These are phyloP conservation scores for Phycomyces blakesleeanus DNA, from an alignment of 192 early-diverging fungal genomes.

Conservation along the genomic window DNA sequence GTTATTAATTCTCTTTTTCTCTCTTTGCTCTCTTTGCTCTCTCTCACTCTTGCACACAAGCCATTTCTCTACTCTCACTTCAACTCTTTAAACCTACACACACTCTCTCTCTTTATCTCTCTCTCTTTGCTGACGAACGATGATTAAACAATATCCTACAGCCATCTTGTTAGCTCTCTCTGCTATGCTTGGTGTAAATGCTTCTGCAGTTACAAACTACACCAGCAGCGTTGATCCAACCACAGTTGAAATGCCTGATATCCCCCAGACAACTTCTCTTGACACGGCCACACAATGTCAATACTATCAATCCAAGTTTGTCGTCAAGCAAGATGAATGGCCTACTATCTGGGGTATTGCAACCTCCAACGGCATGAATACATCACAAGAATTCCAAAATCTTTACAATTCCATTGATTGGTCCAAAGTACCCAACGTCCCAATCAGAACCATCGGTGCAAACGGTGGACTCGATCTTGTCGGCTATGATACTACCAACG, in stretches of 20 bases:
- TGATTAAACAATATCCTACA: constrained; percentile 3
- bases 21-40: too few species aligned
- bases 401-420: constrained; percentile 46
- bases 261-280: constrained; percentile 32
- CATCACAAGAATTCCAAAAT: constrained; percentile 34
- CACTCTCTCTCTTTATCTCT: too few species aligned
- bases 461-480: constrained; percentile 30
- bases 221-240: constrained; percentile 26
- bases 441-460: constrained; percentile 18
- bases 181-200: constrained; percentile 1
- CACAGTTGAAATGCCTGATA: constrained; percentile 24
- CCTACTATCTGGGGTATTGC: constrained; percentile 31
- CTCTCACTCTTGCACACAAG: too few species aligned
- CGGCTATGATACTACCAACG: constrained; percentile 14
- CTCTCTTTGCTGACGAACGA: not conserved
- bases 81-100: not conserved
- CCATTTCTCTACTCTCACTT: not conserved
- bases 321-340: constrained; percentile 19
- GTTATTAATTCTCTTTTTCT: not conserved
- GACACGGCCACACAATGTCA: constrained; percentile 19
- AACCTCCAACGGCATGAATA: constrained; percentile 34
- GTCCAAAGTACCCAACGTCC: constrained; percentile 34
- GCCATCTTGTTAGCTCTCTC: not conserved
- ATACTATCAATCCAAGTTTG: constrained; percentile 14
- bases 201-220: constrained; percentile 6